phyloP scores from a whole-genome alignment of 805 yeast species.

The Saturnispora mendoncae region DNA sequence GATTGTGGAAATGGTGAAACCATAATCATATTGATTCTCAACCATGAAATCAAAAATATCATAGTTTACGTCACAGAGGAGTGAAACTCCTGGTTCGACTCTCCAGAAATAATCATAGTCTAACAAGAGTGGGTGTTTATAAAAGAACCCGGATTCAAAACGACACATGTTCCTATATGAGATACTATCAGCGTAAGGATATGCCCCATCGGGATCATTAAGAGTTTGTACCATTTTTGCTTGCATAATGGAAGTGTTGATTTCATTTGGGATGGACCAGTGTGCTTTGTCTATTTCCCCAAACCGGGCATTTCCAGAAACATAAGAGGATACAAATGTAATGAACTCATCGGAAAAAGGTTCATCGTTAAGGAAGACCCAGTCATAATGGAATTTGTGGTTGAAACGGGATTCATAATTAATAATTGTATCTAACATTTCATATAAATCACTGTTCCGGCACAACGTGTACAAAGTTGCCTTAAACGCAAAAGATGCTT shows the following conservation, averaged over 20 bases:
- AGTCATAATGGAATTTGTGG: slow-evolving; percentile 53
- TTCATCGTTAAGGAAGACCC: slow-evolving; percentile 70
- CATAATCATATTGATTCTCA: slow-evolving; percentile 58
- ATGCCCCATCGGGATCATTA: slow-evolving; percentile 28
- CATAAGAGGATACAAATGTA: slow-evolving; percentile 35
- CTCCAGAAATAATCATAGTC: slow-evolving; percentile 87
- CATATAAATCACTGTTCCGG: slow-evolving; percentile 54
- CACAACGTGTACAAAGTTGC: slow-evolving; percentile 68
- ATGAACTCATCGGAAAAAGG: slow-evolving; percentile 52
- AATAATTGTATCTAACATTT: slow-evolving; percentile 49
- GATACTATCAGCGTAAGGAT: slow-evolving; percentile 53
- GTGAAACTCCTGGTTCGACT: slow-evolving; percentile 74
- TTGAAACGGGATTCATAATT: slow-evolving; percentile 63
- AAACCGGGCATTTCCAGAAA: slow-evolving; percentile 55
- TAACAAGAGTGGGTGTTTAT: slow-evolving; percentile 55
- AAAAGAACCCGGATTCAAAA: slow-evolving; percentile 79
- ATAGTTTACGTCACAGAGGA: slow-evolving; percentile 69
- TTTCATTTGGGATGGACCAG: slow-evolving; percentile 57
- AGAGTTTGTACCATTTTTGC: slow-evolving; percentile 13
- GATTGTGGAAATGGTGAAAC: slow-evolving; percentile 64
- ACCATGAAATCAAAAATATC: slow-evolving; percentile 70
- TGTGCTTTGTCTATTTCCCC: slow-evolving; percentile 53
- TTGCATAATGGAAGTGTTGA: slow-evolving; percentile 18
- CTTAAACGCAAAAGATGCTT: slow-evolving; percentile 23
- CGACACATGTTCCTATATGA: slow-evolving; percentile 86